Conservation (phyloP, 2,329 filamentous ascomycete genomes). For the Cadophora sp. region DNA sequence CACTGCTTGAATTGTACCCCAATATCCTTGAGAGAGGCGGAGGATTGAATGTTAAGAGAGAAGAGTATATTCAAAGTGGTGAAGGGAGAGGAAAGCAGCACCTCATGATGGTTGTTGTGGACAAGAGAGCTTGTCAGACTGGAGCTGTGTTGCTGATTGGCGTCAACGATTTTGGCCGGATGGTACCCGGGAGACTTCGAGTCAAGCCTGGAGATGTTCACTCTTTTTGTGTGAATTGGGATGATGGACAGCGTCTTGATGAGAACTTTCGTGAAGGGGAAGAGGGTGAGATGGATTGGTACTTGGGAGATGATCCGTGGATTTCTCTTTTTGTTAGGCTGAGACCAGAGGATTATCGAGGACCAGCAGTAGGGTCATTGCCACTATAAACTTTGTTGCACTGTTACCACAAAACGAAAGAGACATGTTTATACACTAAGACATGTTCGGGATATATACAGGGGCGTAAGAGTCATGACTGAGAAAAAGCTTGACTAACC, state of each 20-base stretch:
- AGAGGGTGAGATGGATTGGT: not conserved
- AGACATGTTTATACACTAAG: too few relatives aligned
- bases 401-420: too few relatives aligned
- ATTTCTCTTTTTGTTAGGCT: not conserved
- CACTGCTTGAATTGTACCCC: not conserved
- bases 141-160: not conserved
- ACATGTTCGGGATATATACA: not conserved
- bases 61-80: not conserved
- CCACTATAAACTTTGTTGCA: too few relatives aligned
- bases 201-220: not conserved
- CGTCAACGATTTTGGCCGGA: not conserved
- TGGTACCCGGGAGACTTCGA: not conserved
- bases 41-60: not conserved
- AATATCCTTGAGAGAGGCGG: not conserved
- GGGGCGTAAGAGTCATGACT: not conserved
- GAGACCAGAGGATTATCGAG: too few relatives aligned
- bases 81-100: not conserved
- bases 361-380: too few relatives aligned
- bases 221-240: not conserved
- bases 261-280: not conserved
- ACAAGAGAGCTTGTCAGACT: not conserved
- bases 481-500: not conserved
- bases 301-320: not conserved
- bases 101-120: not conserved
- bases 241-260: not conserved